Conservation (phyloP, 768 basidiomycete species). For the Suillus hirtellus region DNA sequence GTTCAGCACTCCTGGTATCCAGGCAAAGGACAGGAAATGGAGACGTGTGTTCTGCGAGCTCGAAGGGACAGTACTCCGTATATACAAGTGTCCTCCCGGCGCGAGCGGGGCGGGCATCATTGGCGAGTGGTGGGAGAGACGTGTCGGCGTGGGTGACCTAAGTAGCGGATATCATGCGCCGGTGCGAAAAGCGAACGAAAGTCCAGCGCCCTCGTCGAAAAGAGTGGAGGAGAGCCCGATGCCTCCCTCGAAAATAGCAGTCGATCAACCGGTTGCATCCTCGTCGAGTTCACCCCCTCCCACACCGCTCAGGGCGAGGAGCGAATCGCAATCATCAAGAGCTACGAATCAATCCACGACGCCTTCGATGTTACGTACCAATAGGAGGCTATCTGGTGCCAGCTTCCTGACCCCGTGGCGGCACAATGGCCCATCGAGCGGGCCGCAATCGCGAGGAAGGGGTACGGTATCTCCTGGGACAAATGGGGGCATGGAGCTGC, state of each 20-base stretch:
- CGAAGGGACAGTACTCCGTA: slow-evolving; percentile 86
- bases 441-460: slow-evolving; percentile 13
- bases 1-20: slow-evolving; percentile 80
- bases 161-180: slow-evolving; percentile 30
- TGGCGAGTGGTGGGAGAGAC: slow-evolving; percentile 78
- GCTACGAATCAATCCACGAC: slow-evolving; percentile 16
- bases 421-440: slow-evolving; percentile 12
- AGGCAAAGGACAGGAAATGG: slow-evolving; percentile 93
- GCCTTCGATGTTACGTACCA: slow-evolving; percentile 18
- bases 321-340: slow-evolving; percentile 27
- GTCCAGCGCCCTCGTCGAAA: slow-evolving; percentile 20
- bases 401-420: slow-evolving; percentile 32
- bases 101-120: slow-evolving; percentile 51
- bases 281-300: slow-evolving; percentile 13
- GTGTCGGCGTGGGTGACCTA: slow-evolving; percentile 71
- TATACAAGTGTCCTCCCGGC: slow-evolving; percentile 58
- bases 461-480: slow-evolving; percentile 11
- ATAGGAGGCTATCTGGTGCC: slow-evolving; percentile 29
- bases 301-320: slow-evolving; percentile 16
- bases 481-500: slow-evolving; percentile 22
- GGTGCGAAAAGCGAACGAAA: slow-evolving; percentile 28
- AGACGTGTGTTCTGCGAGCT: slow-evolving; percentile 83
- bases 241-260: slow-evolving; percentile 19
- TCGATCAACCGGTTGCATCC: slow-evolving; percentile 16
- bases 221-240: slow-evolving; percentile 22